phyloP scores from a whole-genome alignment of 2,329 filamentous ascomycete species.

The Xylariomycetidae sp. region DNA sequence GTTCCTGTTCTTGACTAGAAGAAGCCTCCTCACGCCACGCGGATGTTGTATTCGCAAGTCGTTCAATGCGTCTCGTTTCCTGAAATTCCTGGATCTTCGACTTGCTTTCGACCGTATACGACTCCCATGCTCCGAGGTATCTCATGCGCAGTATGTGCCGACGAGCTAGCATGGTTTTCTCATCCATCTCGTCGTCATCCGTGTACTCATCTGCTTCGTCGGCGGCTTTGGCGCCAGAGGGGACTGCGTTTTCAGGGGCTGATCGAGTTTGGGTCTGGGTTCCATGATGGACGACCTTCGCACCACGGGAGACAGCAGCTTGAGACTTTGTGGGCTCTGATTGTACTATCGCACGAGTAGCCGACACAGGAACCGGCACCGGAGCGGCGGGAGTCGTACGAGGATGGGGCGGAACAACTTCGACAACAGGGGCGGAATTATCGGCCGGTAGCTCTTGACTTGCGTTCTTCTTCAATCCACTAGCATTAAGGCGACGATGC shows the following conservation, averaged over 20 bases:
- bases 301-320: too few species aligned
- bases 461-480: too few species aligned
- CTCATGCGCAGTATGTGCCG: slow-evolving; percentile 29
- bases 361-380: too few species aligned
- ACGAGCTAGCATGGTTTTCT: slow-evolving; percentile 25
- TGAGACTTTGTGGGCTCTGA: too few species aligned
- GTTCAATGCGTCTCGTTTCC: slow-evolving; percentile 12
- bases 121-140: slow-evolving; percentile 27
- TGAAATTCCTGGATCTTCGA: slow-evolving; percentile 18
- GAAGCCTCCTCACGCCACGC: slow-evolving; percentile 16
- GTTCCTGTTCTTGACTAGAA: slow-evolving; percentile 15
- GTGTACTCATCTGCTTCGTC: slow-evolving; percentile 7
- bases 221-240: slow-evolving; percentile 1
- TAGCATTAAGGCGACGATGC: slow-evolving; percentile 4
- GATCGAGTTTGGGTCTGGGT: not conserved
- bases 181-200: slow-evolving; percentile 19
- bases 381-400: too few species aligned
- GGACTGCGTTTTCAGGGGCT: not conserved
- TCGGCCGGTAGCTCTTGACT: too few species aligned
- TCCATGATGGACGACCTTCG: too few species aligned
- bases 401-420: too few species aligned
- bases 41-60: slow-evolving; percentile 8
- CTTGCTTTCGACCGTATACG: slow-evolving; percentile 19
- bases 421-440: too few species aligned
- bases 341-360: too few species aligned